phyloP scores from a whole-genome alignment of 139 green algal species.

The Chlorella sp. region DNA sequence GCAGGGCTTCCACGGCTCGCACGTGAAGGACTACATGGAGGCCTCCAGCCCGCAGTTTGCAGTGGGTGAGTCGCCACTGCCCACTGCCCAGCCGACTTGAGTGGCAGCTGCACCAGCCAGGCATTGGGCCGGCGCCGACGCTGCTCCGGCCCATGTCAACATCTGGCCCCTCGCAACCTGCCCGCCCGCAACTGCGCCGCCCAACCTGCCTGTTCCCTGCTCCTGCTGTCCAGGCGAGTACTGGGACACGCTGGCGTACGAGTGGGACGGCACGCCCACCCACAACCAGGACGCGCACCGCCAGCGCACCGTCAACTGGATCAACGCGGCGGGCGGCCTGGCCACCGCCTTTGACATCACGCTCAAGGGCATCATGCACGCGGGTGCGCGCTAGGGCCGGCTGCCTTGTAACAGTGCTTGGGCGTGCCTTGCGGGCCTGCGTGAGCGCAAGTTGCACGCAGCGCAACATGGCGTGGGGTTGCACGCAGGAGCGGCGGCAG shows the following conservation, averaged over 20 bases:
- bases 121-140: no score
- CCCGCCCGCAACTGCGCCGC: background rate
- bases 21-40: constrained; percentile 85
- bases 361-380: constrained; percentile 86
- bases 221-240: constrained; percentile 16
- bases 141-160: no score
- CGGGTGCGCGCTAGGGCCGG: background rate
- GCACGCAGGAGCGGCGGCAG: background rate
- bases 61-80: constrained; percentile 79
- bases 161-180: background rate
- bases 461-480: background rate
- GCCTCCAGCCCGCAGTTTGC: constrained; percentile 81
- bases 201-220: background rate
- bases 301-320: constrained; percentile 93
- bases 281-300: constrained; percentile 94
- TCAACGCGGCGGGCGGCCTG: constrained; percentile 87
- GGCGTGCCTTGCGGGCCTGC: no score
- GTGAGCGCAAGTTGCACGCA: no score
- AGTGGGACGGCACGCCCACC: constrained; percentile 89
- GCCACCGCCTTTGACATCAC: constrained; percentile 97
- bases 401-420: background rate
- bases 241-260: constrained; percentile 93
- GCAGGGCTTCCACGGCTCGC: constrained; percentile 56
- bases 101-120: background rate
- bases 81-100: background rate